These are phyloP conservation scores for Chlamydomonas incerta DNA, from an alignment of 139 green algal genomes.

Conservation along the genomic window DNA sequence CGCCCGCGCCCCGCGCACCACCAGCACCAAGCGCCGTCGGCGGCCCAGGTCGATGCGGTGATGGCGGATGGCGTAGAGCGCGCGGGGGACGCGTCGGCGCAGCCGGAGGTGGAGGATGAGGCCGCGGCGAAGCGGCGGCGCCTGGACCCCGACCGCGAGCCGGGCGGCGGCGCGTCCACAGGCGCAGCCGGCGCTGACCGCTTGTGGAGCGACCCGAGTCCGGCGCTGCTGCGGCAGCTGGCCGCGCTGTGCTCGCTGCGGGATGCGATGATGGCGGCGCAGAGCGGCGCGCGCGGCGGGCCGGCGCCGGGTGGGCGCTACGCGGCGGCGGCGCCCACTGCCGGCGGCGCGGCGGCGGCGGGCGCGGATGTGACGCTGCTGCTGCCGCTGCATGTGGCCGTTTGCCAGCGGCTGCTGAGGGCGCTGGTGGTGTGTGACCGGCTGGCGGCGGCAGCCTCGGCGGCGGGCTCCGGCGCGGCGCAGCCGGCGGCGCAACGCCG, in stretches of 20 bases:
- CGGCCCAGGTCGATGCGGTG: too few species aligned
- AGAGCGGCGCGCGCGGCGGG: conserved; percentile 6
- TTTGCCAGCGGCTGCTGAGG: conserved; percentile 17
- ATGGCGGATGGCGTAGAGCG: too few species aligned
- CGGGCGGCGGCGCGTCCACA: too few species aligned
- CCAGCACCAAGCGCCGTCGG: neutral
- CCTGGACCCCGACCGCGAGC: neutral
- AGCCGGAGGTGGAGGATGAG: neutral
- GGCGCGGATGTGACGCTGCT: neutral
- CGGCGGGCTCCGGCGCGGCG: too few species aligned
- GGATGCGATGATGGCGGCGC: conserved; percentile 10
- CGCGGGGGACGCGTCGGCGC: neutral
- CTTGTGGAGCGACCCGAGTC: neutral
- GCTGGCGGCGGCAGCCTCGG: neutral
- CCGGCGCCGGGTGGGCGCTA: neutral
- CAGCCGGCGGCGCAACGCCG: too few species aligned
- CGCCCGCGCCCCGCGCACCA: neutral
- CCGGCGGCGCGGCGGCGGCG: neutral
- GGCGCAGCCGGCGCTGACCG: too few species aligned
- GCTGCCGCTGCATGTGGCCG: conserved; percentile 29
- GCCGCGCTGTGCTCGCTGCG: conserved; percentile 9
- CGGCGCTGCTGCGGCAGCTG: neutral
- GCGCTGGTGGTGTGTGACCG: neutral
- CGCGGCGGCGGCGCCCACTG: neutral
- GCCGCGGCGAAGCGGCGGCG: neutral